Evolutionary conservation across 768 basidiomycete species (phyloP).

Genomic region (Goffeauzyma gilvescens): DNA sequence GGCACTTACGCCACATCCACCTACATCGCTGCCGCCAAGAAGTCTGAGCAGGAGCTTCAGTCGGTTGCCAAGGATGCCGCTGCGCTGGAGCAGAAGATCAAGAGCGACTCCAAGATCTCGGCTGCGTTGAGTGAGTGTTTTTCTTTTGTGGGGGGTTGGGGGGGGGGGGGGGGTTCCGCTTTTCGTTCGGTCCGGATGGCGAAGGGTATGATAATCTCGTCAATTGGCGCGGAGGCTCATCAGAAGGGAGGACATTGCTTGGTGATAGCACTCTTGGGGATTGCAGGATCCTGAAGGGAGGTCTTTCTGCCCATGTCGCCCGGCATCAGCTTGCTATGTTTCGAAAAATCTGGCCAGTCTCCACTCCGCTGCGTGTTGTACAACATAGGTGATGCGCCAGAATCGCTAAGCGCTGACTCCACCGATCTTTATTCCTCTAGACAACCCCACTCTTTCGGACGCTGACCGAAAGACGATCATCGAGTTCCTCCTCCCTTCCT

Average conservation of each 20-base stretch:
- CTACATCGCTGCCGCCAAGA: slow-evolving; percentile 40
- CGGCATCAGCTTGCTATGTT: too few species aligned
- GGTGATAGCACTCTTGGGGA: too few species aligned
- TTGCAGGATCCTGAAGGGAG: too few species aligned
- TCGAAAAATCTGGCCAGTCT: too few species aligned
- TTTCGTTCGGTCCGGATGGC: too few species aligned
- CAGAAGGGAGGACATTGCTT: too few species aligned
- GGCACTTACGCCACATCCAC: slow-evolving; percentile 32
- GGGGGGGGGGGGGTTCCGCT: too few species aligned
- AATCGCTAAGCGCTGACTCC: neutral
- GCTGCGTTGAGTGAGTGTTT: slow-evolving; percentile 42
- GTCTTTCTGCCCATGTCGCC: too few species aligned
- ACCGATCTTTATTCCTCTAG: slow-evolving; percentile 16
- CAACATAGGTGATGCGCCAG: neutral
- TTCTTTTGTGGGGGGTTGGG: neutral
- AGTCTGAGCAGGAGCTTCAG: slow-evolving; percentile 62
- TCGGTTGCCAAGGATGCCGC: slow-evolving; percentile 72
- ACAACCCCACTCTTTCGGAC: slow-evolving; percentile 75
- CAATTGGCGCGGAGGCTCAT: too few species aligned
- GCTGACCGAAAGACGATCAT: slow-evolving; percentile 58
- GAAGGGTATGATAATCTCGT: too few species aligned
- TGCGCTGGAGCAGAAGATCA: slow-evolving; percentile 50
- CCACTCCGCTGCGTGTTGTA: neutral
- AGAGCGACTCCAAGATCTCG: slow-evolving; percentile 44
- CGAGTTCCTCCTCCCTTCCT: slow-evolving; percentile 41